Percentiles rank a stretch among this genome's conserved stretches.
These are phyloP conservation scores for Sophora flavescens DNA, from an alignment of 306 rosid genomes.

Conservation along the genomic window DNA sequence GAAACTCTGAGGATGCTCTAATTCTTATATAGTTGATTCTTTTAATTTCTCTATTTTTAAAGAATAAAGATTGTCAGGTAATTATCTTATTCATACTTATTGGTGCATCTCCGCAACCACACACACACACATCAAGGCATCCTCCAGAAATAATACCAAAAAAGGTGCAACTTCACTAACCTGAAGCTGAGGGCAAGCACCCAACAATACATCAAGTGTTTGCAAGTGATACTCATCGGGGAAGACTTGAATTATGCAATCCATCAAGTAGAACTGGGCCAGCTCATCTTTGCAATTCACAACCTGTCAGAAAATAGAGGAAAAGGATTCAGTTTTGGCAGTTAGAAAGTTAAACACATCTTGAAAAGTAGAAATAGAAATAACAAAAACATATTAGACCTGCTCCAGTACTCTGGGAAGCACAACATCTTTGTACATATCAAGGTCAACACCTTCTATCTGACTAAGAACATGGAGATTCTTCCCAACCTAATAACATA, in stretches of 20 bases:
- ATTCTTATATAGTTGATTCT: conserved; percentile 16
- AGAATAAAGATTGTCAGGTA: conserved; percentile 13
- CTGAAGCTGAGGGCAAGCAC: conserved; percentile 99
- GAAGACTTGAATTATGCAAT: conserved; percentile 98
- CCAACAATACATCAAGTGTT: conserved; percentile 87
- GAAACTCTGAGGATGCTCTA: conserved; percentile 2
- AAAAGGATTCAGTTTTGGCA: conserved; percentile 13
- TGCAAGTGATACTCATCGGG: conserved; percentile 99
- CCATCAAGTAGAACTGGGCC: conserved; percentile 94
- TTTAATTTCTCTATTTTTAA: neutral
- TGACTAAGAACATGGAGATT: conserved; percentile 96
- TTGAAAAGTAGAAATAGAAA: conserved; percentile 26
- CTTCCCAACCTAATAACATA: conserved; percentile 89
- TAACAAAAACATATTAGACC: conserved; percentile 56
- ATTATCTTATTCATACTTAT: conserved; percentile 21
- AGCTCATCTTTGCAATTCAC: conserved; percentile 97
- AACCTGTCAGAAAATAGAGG: conserved; percentile 62
- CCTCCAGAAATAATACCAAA: conserved; percentile 31
- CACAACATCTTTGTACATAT: conserved; percentile 91
- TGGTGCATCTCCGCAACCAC: conserved; percentile 15
- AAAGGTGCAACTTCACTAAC: conserved; percentile 50
- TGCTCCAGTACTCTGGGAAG: conserved; percentile 99
- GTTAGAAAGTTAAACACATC: conserved; percentile 32
- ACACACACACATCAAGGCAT: conserved; percentile 25
- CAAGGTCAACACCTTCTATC: conserved; percentile 97